A percentile compares a stretch with the other conserved stretches of the same genome.
These are phyloP conservation scores for Polygonum maritimum DNA, from an alignment of 148 eudicot genomes.

Conservation along the genomic window DNA sequence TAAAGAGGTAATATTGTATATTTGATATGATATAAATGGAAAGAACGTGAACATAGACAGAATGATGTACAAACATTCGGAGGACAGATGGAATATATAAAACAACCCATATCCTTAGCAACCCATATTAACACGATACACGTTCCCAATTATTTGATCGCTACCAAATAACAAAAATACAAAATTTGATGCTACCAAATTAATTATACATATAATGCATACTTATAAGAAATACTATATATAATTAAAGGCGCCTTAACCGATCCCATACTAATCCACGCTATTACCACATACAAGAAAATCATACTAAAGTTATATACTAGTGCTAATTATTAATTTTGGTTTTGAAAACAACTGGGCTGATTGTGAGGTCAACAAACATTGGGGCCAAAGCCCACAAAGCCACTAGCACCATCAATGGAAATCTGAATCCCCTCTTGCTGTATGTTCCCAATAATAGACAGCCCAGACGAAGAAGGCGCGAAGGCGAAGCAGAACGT, in stretches of 20 bases:
- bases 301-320: not conserved
- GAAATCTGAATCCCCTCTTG: constrained; percentile 67
- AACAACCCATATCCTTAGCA: too few relatives aligned
- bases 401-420: constrained; percentile 40
- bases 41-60: too few relatives aligned
- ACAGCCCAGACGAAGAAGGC: constrained; percentile 31
- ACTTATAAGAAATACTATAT: too few relatives aligned
- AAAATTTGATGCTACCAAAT: not conserved
- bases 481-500: constrained; percentile 24
- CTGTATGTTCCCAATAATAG: constrained; percentile 60
- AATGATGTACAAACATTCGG: too few relatives aligned
- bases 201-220: too few relatives aligned
- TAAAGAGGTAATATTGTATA: too few relatives aligned
- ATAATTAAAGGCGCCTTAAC: too few relatives aligned
- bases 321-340: not conserved
- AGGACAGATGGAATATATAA: too few relatives aligned
- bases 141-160: not conserved
- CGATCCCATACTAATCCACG: not conserved
- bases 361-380: constrained; percentile 23
- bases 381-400: constrained; percentile 59
- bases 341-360: not conserved
- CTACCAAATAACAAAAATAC: not conserved
- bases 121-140: not conserved
- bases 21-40: too few relatives aligned
- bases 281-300: not conserved